Conservation (phyloP, 2,329 filamentous ascomycete species). For the Penicillium nordicum region DNA sequence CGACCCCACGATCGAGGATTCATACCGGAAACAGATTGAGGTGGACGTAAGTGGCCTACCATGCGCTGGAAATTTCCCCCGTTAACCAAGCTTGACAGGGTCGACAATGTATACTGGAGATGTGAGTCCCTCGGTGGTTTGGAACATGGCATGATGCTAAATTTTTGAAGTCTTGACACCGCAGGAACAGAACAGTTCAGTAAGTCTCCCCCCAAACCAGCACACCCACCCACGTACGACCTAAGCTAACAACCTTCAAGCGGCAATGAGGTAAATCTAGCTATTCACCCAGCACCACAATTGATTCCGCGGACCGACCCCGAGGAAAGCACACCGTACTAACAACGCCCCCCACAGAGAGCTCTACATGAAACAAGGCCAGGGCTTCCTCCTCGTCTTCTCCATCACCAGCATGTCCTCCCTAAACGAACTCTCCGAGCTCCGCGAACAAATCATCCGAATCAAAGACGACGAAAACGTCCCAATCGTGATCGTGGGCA, state of each 20-base stretch:
- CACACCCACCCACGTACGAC: not conserved
- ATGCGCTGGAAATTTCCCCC: not conserved
- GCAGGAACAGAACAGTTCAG: constrained; percentile 91
- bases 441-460: constrained; percentile 84
- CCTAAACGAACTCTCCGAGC: constrained; percentile 73
- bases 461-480: constrained; percentile 86
- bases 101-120: constrained; percentile 83
- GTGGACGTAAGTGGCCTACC: constrained; percentile 68
- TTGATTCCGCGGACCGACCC: not conserved
- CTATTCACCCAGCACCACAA: not conserved
- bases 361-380: constrained; percentile 88
- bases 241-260: constrained; percentile 34
- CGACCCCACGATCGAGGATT: constrained; percentile 84
- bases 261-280: constrained; percentile 54
- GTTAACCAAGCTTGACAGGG: constrained; percentile 55
- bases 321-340: constrained; percentile 19
- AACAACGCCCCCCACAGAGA: constrained; percentile 50
- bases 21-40: constrained; percentile 81
- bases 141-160: constrained; percentile 9
- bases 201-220: constrained; percentile 47
- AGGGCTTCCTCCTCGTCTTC: constrained; percentile 88
- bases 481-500: constrained; percentile 85
- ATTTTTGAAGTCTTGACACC: constrained; percentile 66
- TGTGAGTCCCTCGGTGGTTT: constrained; percentile 54
- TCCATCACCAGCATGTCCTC: constrained; percentile 83